phyloP scores from a whole-genome alignment of 2,329 filamentous ascomycete species.

The Xylariomycetidae sp. region DNA sequence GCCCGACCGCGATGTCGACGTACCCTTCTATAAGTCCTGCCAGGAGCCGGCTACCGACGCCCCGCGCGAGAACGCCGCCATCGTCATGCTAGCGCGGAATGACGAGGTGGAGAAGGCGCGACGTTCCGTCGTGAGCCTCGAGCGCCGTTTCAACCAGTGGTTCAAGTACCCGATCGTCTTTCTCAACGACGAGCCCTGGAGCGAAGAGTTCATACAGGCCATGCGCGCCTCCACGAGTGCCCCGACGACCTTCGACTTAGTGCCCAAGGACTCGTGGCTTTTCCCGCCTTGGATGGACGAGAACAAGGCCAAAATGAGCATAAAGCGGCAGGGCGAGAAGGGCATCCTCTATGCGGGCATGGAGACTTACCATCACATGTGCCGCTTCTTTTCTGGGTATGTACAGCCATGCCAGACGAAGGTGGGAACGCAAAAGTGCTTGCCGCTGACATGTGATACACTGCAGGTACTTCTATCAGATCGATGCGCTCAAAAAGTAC shows the following conservation, averaged over 20 bases:
- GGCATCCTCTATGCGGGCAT: constrained; percentile 34
- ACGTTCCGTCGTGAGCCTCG: constrained; percentile 34
- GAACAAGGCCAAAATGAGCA: constrained; percentile 25
- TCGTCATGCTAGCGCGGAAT: constrained; percentile 43
- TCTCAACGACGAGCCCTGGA: constrained; percentile 39
- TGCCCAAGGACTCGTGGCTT: constrained; percentile 34
- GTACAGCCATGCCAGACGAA: no score
- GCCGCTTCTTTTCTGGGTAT: constrained; percentile 37
- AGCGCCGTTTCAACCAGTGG: constrained; percentile 39
- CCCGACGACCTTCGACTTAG: constrained; percentile 34
- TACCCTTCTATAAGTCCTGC: constrained; percentile 20
- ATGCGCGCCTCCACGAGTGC: constrained; percentile 27
- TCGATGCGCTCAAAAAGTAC: constrained; percentile 35
- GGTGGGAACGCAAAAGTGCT: no score
- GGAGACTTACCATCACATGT: constrained; percentile 38
- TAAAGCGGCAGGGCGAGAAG: constrained; percentile 27
- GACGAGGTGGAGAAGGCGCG: constrained; percentile 33
- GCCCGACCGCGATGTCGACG: constrained; percentile 20
- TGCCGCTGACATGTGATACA: no score
- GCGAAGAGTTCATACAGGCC: constrained; percentile 27
- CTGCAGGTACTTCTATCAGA: constrained; percentile 34
- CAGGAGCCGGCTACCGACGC: constrained; percentile 17
- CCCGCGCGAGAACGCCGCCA: constrained; percentile 36
- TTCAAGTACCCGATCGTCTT: constrained; percentile 42
- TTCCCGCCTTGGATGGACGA: constrained; percentile 31